Evolutionary conservation across 345 rosid species (phyloP).

Genomic region (Erucastrum elatum): DNA sequence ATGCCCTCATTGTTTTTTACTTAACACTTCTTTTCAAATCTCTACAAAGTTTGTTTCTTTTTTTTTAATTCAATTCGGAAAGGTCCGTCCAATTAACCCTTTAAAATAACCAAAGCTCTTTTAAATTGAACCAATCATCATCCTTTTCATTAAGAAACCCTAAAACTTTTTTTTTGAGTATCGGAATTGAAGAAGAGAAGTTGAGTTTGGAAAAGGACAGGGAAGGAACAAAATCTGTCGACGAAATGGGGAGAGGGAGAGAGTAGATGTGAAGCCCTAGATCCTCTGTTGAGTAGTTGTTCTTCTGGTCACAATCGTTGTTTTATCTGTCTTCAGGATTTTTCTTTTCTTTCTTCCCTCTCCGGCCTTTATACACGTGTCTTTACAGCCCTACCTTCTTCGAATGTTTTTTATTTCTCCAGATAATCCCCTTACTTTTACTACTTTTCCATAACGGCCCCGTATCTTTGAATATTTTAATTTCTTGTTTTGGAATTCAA

Average conservation of each 20-base stretch:
- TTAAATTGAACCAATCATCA: constrained; percentile 27
- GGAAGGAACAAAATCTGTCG: constrained; percentile 15
- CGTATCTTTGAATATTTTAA: too few species aligned
- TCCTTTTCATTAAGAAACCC: constrained; percentile 31
- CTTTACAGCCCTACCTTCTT: constrained; percentile 11
- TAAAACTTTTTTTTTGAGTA: constrained; percentile 4
- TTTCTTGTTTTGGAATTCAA: too few species aligned
- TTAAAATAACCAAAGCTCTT: constrained; percentile 17
- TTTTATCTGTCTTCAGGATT: constrained; percentile 25
- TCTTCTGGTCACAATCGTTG: constrained; percentile 33
- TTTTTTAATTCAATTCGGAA: constrained; percentile 9
- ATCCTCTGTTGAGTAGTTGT: constrained; percentile 32
- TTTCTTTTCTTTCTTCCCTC: not conserved
- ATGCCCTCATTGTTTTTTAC: constrained; percentile 61
- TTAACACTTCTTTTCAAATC: constrained; percentile 36
- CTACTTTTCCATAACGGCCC: not conserved
- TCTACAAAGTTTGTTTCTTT: not conserved
- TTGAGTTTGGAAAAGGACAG: not conserved
- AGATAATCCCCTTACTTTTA: constrained; percentile 7
- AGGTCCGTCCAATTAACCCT: constrained; percentile 29
- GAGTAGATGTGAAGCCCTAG: constrained; percentile 38
- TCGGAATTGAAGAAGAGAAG: constrained; percentile 16
- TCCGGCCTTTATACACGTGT: constrained; percentile 33
- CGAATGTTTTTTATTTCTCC: not conserved
- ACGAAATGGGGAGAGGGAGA: not conserved